Percentiles rank a stretch among this genome's conserved stretches.
Conservation (phyloP, 768 basidiomycete genomes). For the Trametes cubensis region DNA sequence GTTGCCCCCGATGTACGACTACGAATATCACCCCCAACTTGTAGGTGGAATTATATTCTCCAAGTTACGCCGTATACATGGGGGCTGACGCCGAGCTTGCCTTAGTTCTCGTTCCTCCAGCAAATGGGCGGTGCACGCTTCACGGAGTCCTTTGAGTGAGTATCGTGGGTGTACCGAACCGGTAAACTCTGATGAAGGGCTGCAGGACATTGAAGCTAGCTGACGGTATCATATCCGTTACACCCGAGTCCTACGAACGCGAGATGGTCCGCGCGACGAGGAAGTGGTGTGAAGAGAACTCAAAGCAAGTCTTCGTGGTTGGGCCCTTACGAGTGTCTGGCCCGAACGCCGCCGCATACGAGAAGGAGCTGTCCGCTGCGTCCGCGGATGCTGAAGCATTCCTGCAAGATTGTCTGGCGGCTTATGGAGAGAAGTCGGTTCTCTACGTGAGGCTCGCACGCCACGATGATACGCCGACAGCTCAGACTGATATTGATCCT, state of each 20-base stretch:
- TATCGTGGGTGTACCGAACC: not conserved
- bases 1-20: conserved; percentile 29
- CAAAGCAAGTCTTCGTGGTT: conserved; percentile 16
- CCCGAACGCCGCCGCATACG: not conserved
- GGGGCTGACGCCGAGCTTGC: not conserved
- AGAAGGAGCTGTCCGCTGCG: conserved; percentile 18
- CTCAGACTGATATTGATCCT: not conserved
- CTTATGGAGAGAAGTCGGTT: conserved; percentile 24
- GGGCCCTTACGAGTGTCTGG: conserved; percentile 22
- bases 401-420: conserved; percentile 20
- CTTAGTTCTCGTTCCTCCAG: not conserved
- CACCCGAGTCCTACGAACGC: conserved; percentile 24
- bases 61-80: not conserved
- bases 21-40: conserved; percentile 27
- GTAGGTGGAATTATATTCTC: conserved; percentile 8
- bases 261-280: conserved; percentile 18
- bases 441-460: conserved; percentile 20
- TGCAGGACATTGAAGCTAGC: not conserved
- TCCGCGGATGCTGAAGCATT: conserved; percentile 19
- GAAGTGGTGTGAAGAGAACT: conserved; percentile 23
- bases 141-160: not conserved
- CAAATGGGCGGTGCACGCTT: not conserved
- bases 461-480: not conserved
- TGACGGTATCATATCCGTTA: conserved; percentile 26
- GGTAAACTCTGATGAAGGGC: not conserved